Conservation (phyloP, 805 yeast species). For the Hemisphaericaspora nanyangensis region DNA sequence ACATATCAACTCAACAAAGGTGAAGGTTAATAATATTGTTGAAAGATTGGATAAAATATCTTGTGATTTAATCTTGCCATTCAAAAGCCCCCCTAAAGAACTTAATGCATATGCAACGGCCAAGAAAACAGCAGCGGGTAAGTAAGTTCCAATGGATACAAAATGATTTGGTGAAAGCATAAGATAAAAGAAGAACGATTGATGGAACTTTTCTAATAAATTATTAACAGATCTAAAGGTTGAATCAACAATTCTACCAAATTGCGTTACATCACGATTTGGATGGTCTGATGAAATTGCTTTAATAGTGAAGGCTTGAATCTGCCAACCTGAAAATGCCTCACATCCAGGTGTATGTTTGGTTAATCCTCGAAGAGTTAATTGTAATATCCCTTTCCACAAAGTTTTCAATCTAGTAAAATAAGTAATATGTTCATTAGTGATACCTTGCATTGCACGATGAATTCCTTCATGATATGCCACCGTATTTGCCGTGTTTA, state of each 20-base stretch:
- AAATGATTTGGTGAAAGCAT: slow-evolving; percentile 72
- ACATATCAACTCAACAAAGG: slow-evolving; percentile 23
- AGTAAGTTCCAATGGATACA: slow-evolving; percentile 90
- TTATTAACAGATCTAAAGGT: slow-evolving; percentile 86
- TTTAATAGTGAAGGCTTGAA: slow-evolving; percentile 79
- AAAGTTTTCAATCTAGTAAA: slow-evolving; percentile 56
- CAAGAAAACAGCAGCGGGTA: slow-evolving; percentile 77
- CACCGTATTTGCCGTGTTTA: slow-evolving; percentile 75
- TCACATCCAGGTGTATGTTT: slow-evolving; percentile 60
- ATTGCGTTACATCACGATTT: slow-evolving; percentile 84
- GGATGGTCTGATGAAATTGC: slow-evolving; percentile 39
- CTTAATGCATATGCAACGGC: slow-evolving; percentile 68
- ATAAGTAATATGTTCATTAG: slow-evolving; percentile 36
- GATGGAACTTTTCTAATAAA: slow-evolving; percentile 92
- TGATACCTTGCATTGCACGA: slow-evolving; percentile 59
- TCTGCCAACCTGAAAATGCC: slow-evolving; percentile 93
- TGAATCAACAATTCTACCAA: slow-evolving; percentile 88
- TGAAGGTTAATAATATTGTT: slow-evolving; percentile 22
- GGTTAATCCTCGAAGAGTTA: slow-evolving; percentile 66
- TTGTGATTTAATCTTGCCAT: slow-evolving; percentile 30
- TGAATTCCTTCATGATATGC: slow-evolving; percentile 73
- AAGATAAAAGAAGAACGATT: slow-evolving; percentile 90
- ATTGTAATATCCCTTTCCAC: slow-evolving; percentile 59
- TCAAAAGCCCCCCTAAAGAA: slow-evolving; percentile 55
- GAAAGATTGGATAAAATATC: slow-evolving; percentile 20